phyloP scores from a whole-genome alignment of 75 land plant genomes.

The Isoetes taiwanensis region DNA sequence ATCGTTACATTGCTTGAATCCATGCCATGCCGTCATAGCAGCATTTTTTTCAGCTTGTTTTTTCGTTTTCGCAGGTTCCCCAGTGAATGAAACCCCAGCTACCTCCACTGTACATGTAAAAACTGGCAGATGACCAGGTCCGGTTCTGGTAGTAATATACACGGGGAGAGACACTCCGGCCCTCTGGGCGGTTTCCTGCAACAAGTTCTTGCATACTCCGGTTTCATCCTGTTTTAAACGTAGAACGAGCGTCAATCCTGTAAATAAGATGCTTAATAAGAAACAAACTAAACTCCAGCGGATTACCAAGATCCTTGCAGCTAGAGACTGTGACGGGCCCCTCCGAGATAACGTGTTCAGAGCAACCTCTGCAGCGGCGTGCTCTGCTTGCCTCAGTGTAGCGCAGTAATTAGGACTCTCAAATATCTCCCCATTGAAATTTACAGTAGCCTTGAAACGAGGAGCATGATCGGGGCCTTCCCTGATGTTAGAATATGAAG shows the following conservation, averaged over 20 bases:
- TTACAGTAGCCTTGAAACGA: slow-evolving; percentile 4
- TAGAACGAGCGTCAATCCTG: neutral
- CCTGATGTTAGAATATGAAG: neutral
- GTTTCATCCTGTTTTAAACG: slow-evolving; percentile 57
- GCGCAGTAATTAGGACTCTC: neutral
- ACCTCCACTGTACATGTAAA: slow-evolving; percentile 79
- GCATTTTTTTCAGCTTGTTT: slow-evolving; percentile 95
- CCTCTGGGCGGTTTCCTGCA: slow-evolving; percentile 88
- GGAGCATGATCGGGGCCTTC: slow-evolving; percentile 7
- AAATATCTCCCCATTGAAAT: slow-evolving; percentile 3
- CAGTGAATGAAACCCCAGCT: slow-evolving; percentile 60
- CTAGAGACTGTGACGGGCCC: slow-evolving; percentile 45
- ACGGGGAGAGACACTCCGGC: slow-evolving; percentile 75
- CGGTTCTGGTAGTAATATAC: slow-evolving; percentile 57
- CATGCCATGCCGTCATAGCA: slow-evolving; percentile 66
- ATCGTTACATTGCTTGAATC: slow-evolving; percentile 64
- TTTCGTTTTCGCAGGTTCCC: slow-evolving; percentile 86
- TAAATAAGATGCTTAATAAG: neutral
- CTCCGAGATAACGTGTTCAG: slow-evolving; percentile 2
- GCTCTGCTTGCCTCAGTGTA: slow-evolving; percentile 3
- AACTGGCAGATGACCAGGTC: slow-evolving; percentile 74
- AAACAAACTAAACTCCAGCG: neutral
- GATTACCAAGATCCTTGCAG: slow-evolving; percentile 55
- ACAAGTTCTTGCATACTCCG: slow-evolving; percentile 78
- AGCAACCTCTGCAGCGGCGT: slow-evolving; percentile 7